A percentile compares a stretch with the other conserved stretches of the same genome.
These are phyloP conservation scores for Aspergillus cavernicola DNA, from an alignment of 495 filamentous ascomycete species.

Conservation along the genomic window DNA sequence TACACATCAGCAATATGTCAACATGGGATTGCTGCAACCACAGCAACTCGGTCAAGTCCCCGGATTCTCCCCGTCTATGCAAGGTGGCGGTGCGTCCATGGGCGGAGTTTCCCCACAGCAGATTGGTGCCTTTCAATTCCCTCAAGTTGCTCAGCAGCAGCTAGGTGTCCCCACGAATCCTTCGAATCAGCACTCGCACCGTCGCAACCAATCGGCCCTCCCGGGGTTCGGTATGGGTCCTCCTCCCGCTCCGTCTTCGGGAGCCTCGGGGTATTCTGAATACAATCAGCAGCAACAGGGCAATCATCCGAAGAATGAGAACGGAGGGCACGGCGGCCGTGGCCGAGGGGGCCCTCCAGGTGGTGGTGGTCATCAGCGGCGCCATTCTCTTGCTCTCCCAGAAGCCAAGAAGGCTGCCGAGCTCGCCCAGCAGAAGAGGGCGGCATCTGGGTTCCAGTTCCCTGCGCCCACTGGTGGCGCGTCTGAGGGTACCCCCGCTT, in stretches of 20 bases:
- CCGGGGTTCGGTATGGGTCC: constrained; percentile 93
- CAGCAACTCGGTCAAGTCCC: constrained; percentile 69
- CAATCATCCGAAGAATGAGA: constrained; percentile 62
- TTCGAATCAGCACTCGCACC: constrained; percentile 67
- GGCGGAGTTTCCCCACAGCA: constrained; percentile 82
- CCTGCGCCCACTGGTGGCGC: constrained; percentile 64
- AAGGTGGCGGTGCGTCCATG: constrained; percentile 49
- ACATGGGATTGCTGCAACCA: constrained; percentile 88
- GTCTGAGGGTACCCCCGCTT: constrained; percentile 41
- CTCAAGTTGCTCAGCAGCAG: constrained; percentile 75
- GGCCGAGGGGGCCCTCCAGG: constrained; percentile 71
- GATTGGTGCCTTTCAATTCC: constrained; percentile 83
- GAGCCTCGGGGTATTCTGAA: constrained; percentile 85
- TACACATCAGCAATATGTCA: constrained; percentile 94
- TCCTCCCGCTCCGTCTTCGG: constrained; percentile 88
- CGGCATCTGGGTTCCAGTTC: constrained; percentile 91
- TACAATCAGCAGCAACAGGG: constrained; percentile 59
- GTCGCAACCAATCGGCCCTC: constrained; percentile 95
- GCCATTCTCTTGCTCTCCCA: constrained; percentile 90
- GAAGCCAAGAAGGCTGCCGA: constrained; percentile 98
- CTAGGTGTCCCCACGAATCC: constrained; percentile 55
- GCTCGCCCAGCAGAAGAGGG: constrained; percentile 92
- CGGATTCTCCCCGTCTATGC: constrained; percentile 66
- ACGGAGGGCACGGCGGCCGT: constrained; percentile 64
- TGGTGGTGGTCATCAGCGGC: constrained; percentile 80